Evolutionary conservation across 2,329 filamentous ascomycete species (phyloP).

Genomic region (Claviceps lovelessii): DNA sequence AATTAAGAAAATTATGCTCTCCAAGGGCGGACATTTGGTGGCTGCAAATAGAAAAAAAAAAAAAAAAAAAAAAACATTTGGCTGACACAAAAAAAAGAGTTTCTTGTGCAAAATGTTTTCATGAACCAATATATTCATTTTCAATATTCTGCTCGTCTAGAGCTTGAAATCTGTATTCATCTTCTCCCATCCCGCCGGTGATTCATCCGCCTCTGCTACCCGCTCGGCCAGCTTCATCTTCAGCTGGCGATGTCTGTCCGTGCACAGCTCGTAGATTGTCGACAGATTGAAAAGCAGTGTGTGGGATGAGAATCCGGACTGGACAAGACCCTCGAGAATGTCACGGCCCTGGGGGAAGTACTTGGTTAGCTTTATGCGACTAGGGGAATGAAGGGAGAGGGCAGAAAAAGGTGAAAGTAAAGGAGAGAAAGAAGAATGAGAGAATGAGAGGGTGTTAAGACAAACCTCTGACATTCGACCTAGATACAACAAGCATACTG

Average conservation of each 20-base stretch:
- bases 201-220: constrained; percentile 45
- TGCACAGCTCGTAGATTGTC: constrained; percentile 85
- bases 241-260: constrained; percentile 54
- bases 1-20: too few species aligned
- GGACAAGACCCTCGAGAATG: constrained; percentile 52
- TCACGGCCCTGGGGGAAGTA: constrained; percentile 38
- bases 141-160: constrained; percentile 18
- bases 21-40: too few species aligned
- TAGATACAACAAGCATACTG: constrained; percentile 71
- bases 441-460: not conserved
- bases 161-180: constrained; percentile 64
- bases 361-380: not conserved
- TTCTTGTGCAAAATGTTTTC: too few species aligned
- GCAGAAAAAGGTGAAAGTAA: too few species aligned
- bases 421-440: not conserved
- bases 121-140: too few species aligned
- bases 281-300: constrained; percentile 78
- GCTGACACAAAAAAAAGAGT: too few species aligned
- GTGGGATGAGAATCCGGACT: constrained; percentile 52
- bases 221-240: constrained; percentile 60
- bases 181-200: constrained; percentile 52
- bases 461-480: constrained; percentile 58
- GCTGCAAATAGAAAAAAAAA: too few species aligned
- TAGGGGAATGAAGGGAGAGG: not conserved
- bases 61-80: too few species aligned